Evolutionary conservation across 192 early-diverging fungal genomes (phyloP).

Genomic region (Coemansia sp.): DNA sequence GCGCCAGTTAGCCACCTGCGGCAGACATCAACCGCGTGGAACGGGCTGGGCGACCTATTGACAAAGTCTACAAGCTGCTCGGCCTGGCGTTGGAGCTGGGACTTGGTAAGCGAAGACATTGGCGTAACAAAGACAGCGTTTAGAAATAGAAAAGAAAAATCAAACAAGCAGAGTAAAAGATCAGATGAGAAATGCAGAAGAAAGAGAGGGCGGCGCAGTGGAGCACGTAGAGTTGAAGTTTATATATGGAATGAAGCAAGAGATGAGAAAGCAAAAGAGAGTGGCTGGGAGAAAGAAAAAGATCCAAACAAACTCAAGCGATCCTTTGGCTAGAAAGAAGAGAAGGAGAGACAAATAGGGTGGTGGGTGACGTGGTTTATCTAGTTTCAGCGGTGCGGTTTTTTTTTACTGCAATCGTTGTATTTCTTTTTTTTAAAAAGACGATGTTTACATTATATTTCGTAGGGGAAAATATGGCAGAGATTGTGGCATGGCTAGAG

Average conservation of each 20-base stretch:
- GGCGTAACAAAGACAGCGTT: not conserved
- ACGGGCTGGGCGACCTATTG: constrained; percentile 90
- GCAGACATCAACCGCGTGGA: constrained; percentile 90
- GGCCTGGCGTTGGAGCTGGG: constrained; percentile 54
- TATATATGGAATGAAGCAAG: not conserved
- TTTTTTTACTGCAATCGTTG: too few relatives aligned
- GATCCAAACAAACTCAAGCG: not conserved
- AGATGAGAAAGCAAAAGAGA: not conserved
- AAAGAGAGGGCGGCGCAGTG: not conserved
- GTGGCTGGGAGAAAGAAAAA: not conserved
- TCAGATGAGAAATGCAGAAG: not conserved
- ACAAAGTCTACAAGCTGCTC: constrained; percentile 81
- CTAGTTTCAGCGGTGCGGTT: too few relatives aligned
- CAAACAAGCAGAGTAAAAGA: not conserved
- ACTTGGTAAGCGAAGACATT: constrained; percentile 48
- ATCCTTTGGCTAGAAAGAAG: not conserved
- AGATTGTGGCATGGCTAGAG: too few relatives aligned
- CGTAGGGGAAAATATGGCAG: too few relatives aligned
- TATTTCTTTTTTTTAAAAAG: too few relatives aligned
- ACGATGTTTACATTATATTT: too few relatives aligned
- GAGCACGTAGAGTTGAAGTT: not conserved
- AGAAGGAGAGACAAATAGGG: not conserved
- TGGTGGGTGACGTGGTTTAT: not conserved
- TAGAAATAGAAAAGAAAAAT: not conserved
- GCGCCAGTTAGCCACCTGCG: constrained; percentile 67